These are phyloP conservation scores for Fraxinus sp. DNA, from an alignment of 305 asterid genomes.

Conservation along the genomic window DNA sequence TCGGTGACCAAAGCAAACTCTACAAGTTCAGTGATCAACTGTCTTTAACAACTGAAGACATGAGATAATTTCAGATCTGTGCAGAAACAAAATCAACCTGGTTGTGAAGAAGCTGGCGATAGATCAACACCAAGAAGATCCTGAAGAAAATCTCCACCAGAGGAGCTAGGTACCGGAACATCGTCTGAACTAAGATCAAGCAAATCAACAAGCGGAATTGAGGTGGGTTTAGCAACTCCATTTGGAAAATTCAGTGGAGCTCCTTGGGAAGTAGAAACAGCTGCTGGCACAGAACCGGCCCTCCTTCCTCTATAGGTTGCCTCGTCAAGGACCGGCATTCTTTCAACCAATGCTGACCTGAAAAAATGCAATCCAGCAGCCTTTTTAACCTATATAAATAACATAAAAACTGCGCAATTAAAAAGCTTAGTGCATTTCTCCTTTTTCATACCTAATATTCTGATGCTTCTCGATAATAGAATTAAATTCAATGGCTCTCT, in stretches of 20 bases:
- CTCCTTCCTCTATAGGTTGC: slow-evolving; percentile 78
- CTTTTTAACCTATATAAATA: slow-evolving; percentile 22
- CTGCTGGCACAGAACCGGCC: slow-evolving; percentile 72
- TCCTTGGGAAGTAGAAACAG: slow-evolving; percentile 75
- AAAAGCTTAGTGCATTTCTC: neutral
- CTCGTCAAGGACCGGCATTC: slow-evolving; percentile 97
- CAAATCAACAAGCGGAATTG: slow-evolving; percentile 82
- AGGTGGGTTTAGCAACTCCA: slow-evolving; percentile 60
- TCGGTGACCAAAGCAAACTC: neutral
- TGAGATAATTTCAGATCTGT: slow-evolving; percentile 1
- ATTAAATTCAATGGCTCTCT: slow-evolving; percentile 91
- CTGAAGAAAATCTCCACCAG: slow-evolving; percentile 77
- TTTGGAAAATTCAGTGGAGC: slow-evolving; percentile 71
- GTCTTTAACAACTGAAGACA: neutral
- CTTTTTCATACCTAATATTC: slow-evolving; percentile 64
- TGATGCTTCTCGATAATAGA: slow-evolving; percentile 74
- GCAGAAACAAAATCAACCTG: slow-evolving; percentile 47
- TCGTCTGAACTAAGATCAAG: slow-evolving; percentile 86
- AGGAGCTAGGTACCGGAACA: slow-evolving; percentile 54
- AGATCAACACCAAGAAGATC: slow-evolving; percentile 86
- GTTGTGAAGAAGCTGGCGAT: slow-evolving; percentile 48
- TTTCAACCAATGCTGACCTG: slow-evolving; percentile 85
- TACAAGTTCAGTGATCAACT: neutral
- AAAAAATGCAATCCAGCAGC: slow-evolving; percentile 28
- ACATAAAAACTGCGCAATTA: neutral